phyloP scores from a whole-genome alignment of 2,329 filamentous ascomycete species.

The Coniochaeta sp. region DNA sequence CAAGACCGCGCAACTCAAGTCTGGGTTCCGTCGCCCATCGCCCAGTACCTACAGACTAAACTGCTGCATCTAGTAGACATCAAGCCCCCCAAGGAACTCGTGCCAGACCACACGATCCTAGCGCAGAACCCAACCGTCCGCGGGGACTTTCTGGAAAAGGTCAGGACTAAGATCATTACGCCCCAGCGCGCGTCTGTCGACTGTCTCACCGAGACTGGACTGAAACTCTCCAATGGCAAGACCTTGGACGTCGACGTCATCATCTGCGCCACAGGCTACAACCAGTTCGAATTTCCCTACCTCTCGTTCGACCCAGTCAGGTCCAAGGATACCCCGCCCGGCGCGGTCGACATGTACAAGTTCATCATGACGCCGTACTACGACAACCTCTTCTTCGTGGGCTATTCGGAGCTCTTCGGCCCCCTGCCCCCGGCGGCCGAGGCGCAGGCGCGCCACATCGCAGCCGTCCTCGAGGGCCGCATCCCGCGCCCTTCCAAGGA shows the following conservation, averaged over 20 bases:
- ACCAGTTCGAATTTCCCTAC: slow-evolving; percentile 17
- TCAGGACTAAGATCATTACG: slow-evolving; percentile 21
- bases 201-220: slow-evolving; percentile 18
- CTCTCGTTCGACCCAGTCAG: slow-evolving; percentile 17
- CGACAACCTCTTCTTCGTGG: slow-evolving; percentile 24
- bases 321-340: slow-evolving; percentile 10
- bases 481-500: slow-evolving; percentile 17
- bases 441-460: slow-evolving; percentile 25
- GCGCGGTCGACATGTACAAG: slow-evolving; percentile 23
- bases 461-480: slow-evolving; percentile 18
- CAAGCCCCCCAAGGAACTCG: slow-evolving; percentile 20
- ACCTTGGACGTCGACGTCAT: slow-evolving; percentile 22
- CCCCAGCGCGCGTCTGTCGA: slow-evolving; percentile 23
- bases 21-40: slow-evolving; percentile 17
- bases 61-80: slow-evolving; percentile 22
- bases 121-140: slow-evolving; percentile 25
- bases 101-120: slow-evolving; percentile 24
- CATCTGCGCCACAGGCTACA: slow-evolving; percentile 26
- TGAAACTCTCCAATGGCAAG: slow-evolving; percentile 20
- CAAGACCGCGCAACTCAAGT: slow-evolving; percentile 20
- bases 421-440: slow-evolving; percentile 23
- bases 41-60: slow-evolving; percentile 21
- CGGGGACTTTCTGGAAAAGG: slow-evolving; percentile 24
- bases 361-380: slow-evolving; percentile 20
- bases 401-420: slow-evolving; percentile 22